Conservation (phyloP, 208 protist genomes). For the Trypanosomatidae sp. region DNA sequence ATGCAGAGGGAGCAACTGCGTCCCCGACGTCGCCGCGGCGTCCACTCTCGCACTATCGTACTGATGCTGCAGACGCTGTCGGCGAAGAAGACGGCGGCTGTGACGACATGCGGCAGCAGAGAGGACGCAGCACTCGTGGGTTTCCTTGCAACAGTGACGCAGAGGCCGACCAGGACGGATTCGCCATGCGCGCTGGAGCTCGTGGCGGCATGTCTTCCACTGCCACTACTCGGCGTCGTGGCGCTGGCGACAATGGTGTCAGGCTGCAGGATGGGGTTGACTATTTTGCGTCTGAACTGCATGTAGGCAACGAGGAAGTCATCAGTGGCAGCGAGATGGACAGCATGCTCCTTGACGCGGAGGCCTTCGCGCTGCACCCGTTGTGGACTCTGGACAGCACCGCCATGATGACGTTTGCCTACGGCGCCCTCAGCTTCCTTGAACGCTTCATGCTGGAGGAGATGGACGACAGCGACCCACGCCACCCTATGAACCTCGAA, state of each 20-base stretch:
- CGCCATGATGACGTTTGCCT: constrained; percentile 62
- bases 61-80: not conserved
- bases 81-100: constrained; percentile 3
- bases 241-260: not conserved
- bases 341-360: constrained; percentile 29
- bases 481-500: constrained; percentile 66
- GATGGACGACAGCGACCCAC: constrained; percentile 75
- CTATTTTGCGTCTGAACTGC: constrained; percentile 1
- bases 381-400: constrained; percentile 59
- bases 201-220: constrained; percentile 1
- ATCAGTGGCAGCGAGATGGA: constrained; percentile 1
- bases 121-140: not conserved
- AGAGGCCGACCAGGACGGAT: constrained; percentile 1
- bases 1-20: not conserved
- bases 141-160: constrained; percentile 3
- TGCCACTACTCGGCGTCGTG: not conserved
- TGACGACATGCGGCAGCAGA: not conserved
- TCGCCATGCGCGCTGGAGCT: not conserved
- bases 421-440: constrained; percentile 69
- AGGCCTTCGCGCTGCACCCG: constrained; percentile 41
- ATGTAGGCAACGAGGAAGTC: not conserved
- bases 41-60: constrained; percentile 2
- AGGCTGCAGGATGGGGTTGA: not conserved
- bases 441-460: constrained; percentile 68
- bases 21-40: constrained; percentile 6